phyloP scores from a whole-genome alignment of 306 rosid genomes.

The Prunus davidiana region DNA sequence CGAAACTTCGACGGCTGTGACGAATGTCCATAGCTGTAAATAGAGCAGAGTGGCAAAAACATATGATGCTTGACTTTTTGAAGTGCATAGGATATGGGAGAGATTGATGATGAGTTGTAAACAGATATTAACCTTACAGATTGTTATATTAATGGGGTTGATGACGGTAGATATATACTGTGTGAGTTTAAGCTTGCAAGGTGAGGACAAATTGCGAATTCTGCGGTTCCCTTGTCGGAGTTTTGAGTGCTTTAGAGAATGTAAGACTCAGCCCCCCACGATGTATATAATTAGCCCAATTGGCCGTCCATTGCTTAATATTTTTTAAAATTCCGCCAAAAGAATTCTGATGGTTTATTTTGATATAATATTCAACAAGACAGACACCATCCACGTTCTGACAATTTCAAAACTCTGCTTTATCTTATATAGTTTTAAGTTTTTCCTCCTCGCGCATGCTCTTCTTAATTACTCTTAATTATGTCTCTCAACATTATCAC shows the following conservation, averaged over 20 bases:
- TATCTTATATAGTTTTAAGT: too few species aligned
- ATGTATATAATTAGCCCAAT: conserved; percentile 20
- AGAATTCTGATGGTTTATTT: conserved; percentile 17
- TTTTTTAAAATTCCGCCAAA: conserved; percentile 31
- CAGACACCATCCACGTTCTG: conserved; percentile 66
- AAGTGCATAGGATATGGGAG: not conserved
- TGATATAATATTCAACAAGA: conserved; percentile 33
- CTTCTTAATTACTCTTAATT: not conserved
- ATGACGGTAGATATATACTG: not conserved
- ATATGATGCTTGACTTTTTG: conserved; percentile 1
- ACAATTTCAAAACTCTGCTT: conserved; percentile 16
- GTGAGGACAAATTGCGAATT: conserved; percentile 48
- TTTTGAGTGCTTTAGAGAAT: conserved; percentile 29
- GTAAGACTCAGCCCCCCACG: conserved; percentile 61
- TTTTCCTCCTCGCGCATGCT: not conserved
- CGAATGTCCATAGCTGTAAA: not conserved
- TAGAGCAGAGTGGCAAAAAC: not conserved
- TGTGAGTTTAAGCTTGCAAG: not conserved
- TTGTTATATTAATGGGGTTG: not conserved
- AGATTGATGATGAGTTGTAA: not conserved
- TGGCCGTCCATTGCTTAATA: conserved; percentile 33
- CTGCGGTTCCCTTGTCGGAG: conserved; percentile 56
- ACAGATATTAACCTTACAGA: not conserved
- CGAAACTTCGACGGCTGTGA: not conserved
- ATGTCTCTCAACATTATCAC: conserved; percentile 27